Evolutionary conservation across 305 asterid species (phyloP).

Genomic region (Lippia alba): DNA sequence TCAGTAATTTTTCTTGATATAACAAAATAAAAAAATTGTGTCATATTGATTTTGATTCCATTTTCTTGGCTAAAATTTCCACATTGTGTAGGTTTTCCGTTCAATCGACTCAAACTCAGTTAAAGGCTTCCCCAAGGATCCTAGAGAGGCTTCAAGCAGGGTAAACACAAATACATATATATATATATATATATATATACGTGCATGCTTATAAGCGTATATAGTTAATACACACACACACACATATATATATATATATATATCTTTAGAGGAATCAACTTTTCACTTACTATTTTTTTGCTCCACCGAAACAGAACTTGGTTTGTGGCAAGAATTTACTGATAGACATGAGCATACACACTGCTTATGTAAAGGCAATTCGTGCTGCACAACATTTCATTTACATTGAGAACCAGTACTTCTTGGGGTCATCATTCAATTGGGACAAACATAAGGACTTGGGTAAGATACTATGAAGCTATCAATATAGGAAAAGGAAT

Average conservation of each 20-base stretch:
- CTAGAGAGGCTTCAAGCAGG: constrained; percentile 61
- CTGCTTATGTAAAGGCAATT: constrained; percentile 91
- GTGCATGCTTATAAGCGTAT: too few relatives aligned
- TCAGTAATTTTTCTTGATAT: too few relatives aligned
- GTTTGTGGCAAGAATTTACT: constrained; percentile 82
- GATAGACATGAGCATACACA: constrained; percentile 92
- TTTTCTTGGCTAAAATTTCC: constrained; percentile 25
- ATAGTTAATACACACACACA: too few relatives aligned
- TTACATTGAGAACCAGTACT: constrained; percentile 93
- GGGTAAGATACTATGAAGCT: constrained; percentile 48
- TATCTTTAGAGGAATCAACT: background rate
- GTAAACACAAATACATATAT: constrained; percentile 31
- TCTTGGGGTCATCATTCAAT: constrained; percentile 89
- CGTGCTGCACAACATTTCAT: constrained; percentile 97
- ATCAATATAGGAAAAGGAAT: background rate
- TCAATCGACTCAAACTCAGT: constrained; percentile 84
- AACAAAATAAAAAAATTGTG: background rate
- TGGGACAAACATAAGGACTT: constrained; percentile 66
- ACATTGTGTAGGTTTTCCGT: constrained; percentile 61
- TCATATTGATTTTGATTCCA: background rate
- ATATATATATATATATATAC: too few relatives aligned
- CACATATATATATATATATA: background rate
- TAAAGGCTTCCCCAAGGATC: constrained; percentile 73
- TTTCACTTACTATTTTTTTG: constrained; percentile 16
- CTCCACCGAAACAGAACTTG: constrained; percentile 61